Evolutionary conservation across 2,329 filamentous ascomycete species (phyloP), one percentile per base, ranked within the genome.

Genomic region (Neonectria sp.): DNA sequence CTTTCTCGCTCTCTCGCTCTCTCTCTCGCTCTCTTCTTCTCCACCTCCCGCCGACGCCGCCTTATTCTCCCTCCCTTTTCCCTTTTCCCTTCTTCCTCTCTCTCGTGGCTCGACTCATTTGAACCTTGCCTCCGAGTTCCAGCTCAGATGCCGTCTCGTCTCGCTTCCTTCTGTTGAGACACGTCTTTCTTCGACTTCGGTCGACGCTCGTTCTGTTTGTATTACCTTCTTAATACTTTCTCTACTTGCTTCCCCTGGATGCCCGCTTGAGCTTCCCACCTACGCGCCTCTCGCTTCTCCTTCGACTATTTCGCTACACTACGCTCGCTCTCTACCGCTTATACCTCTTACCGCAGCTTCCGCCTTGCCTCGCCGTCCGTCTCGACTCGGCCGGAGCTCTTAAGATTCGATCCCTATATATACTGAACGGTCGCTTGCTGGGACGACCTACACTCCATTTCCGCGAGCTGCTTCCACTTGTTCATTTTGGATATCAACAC

Each of bases 161-260:
- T 73, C 62, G 62, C 67, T 72, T 73, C 67, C 69, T 73, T 68
- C 73, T 71, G 72, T 75, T 77, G 68, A 78, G 74, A 75, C 70
- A 60, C 67, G 59, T 70, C 65, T 69, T 76, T 69, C 67, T 74
- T 74, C 68, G 70, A 62, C 73, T 69, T 75, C 72, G 68, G 73
- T 74, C 74, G 74, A 78, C 78, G 65, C 73, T 79, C 78, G 71
- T 79, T 80, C 73, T 68, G 63, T 66, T 65, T 73, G 64, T 78
- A 78, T 74, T 72, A 69, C 71, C 70, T 75, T 75, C 72, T 68
- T 76, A 75, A 77, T 78, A 79, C 73, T 76, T 78, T 73, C 70
- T 76, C 74, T 71, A 67, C 69, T 76, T 70, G 64, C 68, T 68
- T 61, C 61, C 63, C 62, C 60, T 69, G 67, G 57, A 65, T 69